These are phyloP conservation scores for Aspergillus sp. DNA, from an alignment of 2,329 filamentous ascomycete species.

Conservation along the genomic window DNA sequence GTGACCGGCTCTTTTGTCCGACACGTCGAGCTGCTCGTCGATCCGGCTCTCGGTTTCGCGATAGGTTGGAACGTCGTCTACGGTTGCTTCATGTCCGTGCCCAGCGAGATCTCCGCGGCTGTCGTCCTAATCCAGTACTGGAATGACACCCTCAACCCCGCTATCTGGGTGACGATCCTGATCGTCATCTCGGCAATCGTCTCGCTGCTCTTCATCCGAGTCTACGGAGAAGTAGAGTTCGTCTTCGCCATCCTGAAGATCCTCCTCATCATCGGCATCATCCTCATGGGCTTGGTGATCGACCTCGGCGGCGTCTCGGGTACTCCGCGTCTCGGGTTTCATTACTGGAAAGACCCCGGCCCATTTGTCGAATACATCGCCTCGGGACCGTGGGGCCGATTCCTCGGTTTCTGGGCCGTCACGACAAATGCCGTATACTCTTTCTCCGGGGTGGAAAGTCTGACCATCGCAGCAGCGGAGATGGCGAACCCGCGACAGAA, in stretches of 20 bases:
- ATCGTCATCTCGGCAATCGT: conserved; percentile 60
- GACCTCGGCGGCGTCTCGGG: conserved; percentile 64
- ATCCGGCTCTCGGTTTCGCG: conserved; percentile 53
- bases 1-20: conserved; percentile 54
- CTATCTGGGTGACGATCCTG: conserved; percentile 53
- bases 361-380: conserved; percentile 68
- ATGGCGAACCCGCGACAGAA: conserved; percentile 54
- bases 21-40: conserved; percentile 54
- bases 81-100: conserved; percentile 57
- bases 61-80: conserved; percentile 53
- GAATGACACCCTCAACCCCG: conserved; percentile 29
- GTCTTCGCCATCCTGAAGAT: conserved; percentile 56
- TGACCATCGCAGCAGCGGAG: conserved; percentile 59
- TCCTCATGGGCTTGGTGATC: conserved; percentile 56
- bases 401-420: conserved; percentile 61
- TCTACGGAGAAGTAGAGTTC: conserved; percentile 56
- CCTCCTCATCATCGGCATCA: conserved; percentile 49
- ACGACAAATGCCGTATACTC: conserved; percentile 46
- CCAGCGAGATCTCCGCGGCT: conserved; percentile 63
- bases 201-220: conserved; percentile 55
- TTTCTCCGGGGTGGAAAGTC: conserved; percentile 48
- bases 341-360: conserved; percentile 69
- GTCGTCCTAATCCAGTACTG: conserved; percentile 47
- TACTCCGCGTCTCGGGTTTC: conserved; percentile 62
- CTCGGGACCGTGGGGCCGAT: conserved; percentile 59